Base-by-base conservation (phyloP, 2,329 filamentous ascomycete genomes). In the Pyrenochaeta sp. region DNA sequence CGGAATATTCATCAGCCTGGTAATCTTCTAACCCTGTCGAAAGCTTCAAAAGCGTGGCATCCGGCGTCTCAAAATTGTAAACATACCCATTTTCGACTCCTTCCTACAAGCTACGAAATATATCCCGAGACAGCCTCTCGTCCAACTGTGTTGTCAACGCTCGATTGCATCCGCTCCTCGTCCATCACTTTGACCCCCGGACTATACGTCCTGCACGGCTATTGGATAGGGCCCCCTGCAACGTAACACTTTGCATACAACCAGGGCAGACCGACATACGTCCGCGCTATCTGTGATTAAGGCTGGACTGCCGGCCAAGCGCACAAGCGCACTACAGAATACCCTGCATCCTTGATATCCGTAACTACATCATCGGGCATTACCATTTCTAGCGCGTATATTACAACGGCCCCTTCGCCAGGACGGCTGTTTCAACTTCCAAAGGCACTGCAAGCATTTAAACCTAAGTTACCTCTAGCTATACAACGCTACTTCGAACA, bases 341-440 rank as follows among this genome's bases (percentile, higher is more conserved):
- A 65, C 64, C 62, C 71, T 71, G 68, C 65, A 61, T 72, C 51
- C 62, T 64, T 62, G 60, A 54, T 42, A 59, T 58, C 64, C 56
- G 46, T 44, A 50, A 48, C 66, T 60, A 73, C 71, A 73, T 72
- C 71, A 73, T 73, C 71, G 64, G 67, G 69, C 71, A 68, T 70
- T 60, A 62, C 53, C 39, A 50, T 45, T 32, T 37, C 62, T 53
- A 54, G 62, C 56, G 62, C 53, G 64, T 72, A 73, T 74, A 72
- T 73, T 66, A 58, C 49, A 49, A 32, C 50, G 30, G 37, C 45
- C 13, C 53, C 43, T 42, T 40, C 39, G 44, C 39, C 34, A 40
- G 37, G 13, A 51, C 10, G 7, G 10, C 28, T n/a, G 42, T 52
- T 43, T 43, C 25, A 19, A 1, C 34, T 15, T 27, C 22, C 47